These are phyloP conservation scores for Colletotrichum karsti DNA, from an alignment of 2,329 filamentous ascomycete species.

Conservation along the genomic window DNA sequence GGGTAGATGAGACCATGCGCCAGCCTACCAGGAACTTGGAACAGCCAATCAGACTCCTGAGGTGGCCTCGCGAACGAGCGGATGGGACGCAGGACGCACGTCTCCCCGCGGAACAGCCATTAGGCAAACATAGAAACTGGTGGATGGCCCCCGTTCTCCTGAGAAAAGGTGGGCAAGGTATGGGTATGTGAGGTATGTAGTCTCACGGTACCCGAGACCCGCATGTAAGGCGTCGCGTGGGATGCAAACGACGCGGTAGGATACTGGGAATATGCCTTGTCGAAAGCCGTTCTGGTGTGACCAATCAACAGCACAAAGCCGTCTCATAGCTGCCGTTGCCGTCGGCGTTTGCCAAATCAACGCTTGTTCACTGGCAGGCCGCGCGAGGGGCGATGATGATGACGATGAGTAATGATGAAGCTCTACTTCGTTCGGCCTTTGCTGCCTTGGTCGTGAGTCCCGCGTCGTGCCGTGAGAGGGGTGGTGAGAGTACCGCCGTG, in stretches of 20 bases:
- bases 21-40: conserved; percentile 16
- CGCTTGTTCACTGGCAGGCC: neutral
- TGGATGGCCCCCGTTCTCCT: neutral
- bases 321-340: neutral
- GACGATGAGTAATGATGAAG: neutral
- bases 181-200: neutral
- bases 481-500: conserved; percentile 16
- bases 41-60: conserved; percentile 11
- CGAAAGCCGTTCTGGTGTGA: neutral
- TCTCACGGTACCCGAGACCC: neutral
- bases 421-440: neutral
- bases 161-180: neutral
- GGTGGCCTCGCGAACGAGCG: neutral
- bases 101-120: neutral
- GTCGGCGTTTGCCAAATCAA: neutral
- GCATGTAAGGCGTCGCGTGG: neutral
- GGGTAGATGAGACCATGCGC: neutral
- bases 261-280: neutral
- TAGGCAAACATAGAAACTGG: conserved; percentile 13
- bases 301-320: conserved; percentile 1
- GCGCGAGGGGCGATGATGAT: neutral
- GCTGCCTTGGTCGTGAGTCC: neutral
- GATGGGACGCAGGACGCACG: conserved; percentile 6
- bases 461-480: neutral
- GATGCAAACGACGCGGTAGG: neutral